Evolutionary conservation across 192 early-diverging fungal genomes (phyloP).

Genomic region (Coemansia erecta): DNA sequence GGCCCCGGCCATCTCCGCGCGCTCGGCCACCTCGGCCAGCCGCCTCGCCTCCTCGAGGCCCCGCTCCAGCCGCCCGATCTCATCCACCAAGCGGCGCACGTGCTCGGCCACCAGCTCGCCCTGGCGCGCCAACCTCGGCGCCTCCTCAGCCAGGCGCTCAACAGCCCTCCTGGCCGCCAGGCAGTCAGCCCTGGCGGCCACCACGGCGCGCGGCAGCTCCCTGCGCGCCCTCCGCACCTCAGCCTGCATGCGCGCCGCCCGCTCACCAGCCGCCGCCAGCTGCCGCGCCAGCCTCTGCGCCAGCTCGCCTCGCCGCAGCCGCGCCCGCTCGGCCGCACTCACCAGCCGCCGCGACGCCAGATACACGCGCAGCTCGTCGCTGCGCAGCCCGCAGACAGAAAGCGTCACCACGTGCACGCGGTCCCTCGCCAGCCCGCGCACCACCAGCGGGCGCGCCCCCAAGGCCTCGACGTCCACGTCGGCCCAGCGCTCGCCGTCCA

Average conservation of each 20-base stretch:
- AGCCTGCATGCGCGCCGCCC: too few species aligned
- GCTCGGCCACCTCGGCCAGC: too few species aligned
- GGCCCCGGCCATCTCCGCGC: too few species aligned
- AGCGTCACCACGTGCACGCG: constrained; percentile 16
- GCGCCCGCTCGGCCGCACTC: neutral
- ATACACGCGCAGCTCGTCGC: constrained; percentile 31
- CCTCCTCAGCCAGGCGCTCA: neutral
- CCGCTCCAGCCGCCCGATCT: neutral
- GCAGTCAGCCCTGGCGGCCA: neutral
- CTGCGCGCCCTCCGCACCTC: too few species aligned
- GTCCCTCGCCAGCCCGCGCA: constrained; percentile 21
- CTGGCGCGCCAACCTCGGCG: neutral
- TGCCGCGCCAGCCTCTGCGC: too few species aligned
- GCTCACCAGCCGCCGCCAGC: too few species aligned
- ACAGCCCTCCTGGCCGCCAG: neutral
- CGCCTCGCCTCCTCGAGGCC: too few species aligned
- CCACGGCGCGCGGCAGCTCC: too few species aligned
- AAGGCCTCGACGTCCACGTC: constrained; percentile 13
- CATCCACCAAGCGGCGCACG: neutral
- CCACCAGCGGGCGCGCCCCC: constrained; percentile 19
- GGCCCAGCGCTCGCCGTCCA: constrained; percentile 36
- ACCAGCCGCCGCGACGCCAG: neutral
- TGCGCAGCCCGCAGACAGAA: constrained; percentile 37
- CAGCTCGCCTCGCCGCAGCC: too few species aligned
- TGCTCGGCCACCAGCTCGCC: neutral